Conservation (phyloP, 108 stramenopile genomes). For the Fistulifera solaris region DNA sequence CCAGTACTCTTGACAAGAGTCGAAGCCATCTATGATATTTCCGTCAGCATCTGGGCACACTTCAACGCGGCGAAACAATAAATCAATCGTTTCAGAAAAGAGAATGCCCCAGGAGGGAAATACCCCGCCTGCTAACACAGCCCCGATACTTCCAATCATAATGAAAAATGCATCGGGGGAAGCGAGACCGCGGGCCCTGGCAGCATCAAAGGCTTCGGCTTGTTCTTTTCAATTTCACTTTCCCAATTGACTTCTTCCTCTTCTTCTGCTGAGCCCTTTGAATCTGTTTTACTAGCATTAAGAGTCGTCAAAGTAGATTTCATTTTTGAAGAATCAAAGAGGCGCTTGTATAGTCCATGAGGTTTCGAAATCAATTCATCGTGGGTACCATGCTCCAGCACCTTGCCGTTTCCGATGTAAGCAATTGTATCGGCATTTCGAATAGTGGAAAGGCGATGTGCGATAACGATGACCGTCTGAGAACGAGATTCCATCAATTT, state of each 20-base stretch:
- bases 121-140: constrained; percentile 55
- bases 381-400: constrained; percentile 48
- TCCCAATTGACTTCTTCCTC: constrained; percentile 29
- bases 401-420: constrained; percentile 48
- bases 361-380: constrained; percentile 40
- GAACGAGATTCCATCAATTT: constrained; percentile 46
- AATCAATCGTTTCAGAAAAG: constrained; percentile 43
- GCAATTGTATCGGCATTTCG: constrained; percentile 70
- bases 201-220: constrained; percentile 11
- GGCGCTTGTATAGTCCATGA: constrained; percentile 42
- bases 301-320: constrained; percentile 12
- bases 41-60: constrained; percentile 24
- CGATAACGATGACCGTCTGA: constrained; percentile 75
- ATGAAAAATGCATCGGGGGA: constrained; percentile 26
- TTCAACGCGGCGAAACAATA: constrained; percentile 42
- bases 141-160: constrained; percentile 43
- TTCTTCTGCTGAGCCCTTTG: constrained; percentile 10
- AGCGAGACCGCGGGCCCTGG: constrained; percentile 31
- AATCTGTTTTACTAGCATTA: constrained; percentile 12
- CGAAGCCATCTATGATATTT: constrained; percentile 2
- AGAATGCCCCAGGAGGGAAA: constrained; percentile 34
- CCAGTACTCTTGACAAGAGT: constrained; percentile 47
- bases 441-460: constrained; percentile 78
- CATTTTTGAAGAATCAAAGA: constrained; percentile 33
- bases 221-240: constrained; percentile 30